Percentiles rank a stretch among this genome's conserved stretches.
phyloP scores from a whole-genome alignment of 805 yeast genomes.

The Kodamaea restingae region DNA sequence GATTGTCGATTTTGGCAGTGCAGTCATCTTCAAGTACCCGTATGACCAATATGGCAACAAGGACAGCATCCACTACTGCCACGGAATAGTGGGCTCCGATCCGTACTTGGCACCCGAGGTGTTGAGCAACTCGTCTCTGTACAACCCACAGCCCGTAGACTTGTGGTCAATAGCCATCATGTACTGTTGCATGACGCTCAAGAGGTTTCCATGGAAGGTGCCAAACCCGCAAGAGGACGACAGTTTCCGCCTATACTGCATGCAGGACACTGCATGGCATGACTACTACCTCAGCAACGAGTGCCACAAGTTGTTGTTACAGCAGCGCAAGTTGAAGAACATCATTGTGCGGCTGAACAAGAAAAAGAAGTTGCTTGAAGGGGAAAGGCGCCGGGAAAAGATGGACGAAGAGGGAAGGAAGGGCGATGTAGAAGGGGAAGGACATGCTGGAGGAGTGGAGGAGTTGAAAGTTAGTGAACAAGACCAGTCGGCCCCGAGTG shows the following conservation, averaged over 20 bases:
- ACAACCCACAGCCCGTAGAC: constrained; percentile 77
- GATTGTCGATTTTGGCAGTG: constrained; percentile 79
- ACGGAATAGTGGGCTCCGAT: constrained; percentile 81
- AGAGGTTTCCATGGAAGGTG: constrained; percentile 85
- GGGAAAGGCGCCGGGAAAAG: constrained; percentile 4
- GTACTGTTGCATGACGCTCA: constrained; percentile 81
- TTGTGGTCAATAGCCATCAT: constrained; percentile 84
- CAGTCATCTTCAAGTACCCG: constrained; percentile 78
- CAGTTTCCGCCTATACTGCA: constrained; percentile 60
- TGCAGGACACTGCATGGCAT: constrained; percentile 71
- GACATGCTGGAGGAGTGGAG: constrained; percentile 13
- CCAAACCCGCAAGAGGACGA: constrained; percentile 60
- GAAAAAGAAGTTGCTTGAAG: constrained; percentile 27
- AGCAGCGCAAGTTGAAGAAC: constrained; percentile 55
- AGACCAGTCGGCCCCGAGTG: no score
- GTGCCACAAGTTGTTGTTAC: constrained; percentile 61
- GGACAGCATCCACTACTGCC: constrained; percentile 30
- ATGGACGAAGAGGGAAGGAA: constrained; percentile 10
- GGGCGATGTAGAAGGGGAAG: constrained; percentile 8
- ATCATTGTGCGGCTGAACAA: constrained; percentile 40
- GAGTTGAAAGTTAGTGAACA: no score
- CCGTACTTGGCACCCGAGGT: constrained; percentile 88
- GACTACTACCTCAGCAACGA: constrained; percentile 70
- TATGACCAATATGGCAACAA: constrained; percentile 37
- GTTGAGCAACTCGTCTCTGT: constrained; percentile 45